Percentiles rank a stretch among this genome's conserved stretches.
These are phyloP conservation scores for Pistacia vera DNA, from an alignment of 345 rosid species.

Conservation along the genomic window DNA sequence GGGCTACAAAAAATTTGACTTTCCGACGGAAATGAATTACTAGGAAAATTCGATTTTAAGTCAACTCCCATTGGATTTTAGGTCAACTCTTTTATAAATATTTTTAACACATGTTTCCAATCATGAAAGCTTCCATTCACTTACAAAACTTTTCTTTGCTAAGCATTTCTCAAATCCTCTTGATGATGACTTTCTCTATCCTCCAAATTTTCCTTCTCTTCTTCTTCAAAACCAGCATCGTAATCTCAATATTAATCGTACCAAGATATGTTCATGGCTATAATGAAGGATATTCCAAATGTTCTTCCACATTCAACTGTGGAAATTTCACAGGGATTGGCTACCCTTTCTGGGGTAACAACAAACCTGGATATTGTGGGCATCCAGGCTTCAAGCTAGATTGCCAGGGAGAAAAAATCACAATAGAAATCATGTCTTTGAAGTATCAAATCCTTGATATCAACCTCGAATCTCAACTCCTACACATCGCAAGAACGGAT, in stretches of 20 bases:
- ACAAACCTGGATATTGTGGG: conserved; percentile 18
- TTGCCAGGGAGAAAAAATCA: conserved; percentile 8
- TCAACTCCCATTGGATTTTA: no score
- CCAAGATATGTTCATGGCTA: neutral
- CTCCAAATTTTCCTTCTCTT: neutral
- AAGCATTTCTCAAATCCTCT: neutral
- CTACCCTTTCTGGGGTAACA: conserved; percentile 25
- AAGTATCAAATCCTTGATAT: conserved; percentile 16
- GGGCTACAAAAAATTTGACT: no score
- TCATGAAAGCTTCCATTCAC: neutral
- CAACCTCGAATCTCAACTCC: neutral
- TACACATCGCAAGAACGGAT: conserved; percentile 18
- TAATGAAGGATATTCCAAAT: neutral
- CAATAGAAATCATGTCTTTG: neutral
- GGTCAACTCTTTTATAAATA: no score
- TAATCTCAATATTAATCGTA: neutral
- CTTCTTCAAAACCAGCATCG: neutral
- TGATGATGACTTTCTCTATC: neutral
- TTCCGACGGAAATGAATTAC: no score
- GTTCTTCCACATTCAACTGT: conserved; percentile 7
- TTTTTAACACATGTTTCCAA: no score
- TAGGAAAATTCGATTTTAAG: no score
- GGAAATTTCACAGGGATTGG: conserved; percentile 2
- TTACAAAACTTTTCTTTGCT: neutral
- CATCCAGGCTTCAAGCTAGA: conserved; percentile 18